Percentiles rank a stretch among this genome's conserved stretches.
These are phyloP conservation scores for Tetrahymena borealis DNA, from an alignment of 73 alveolate species.

Conservation along the genomic window DNA sequence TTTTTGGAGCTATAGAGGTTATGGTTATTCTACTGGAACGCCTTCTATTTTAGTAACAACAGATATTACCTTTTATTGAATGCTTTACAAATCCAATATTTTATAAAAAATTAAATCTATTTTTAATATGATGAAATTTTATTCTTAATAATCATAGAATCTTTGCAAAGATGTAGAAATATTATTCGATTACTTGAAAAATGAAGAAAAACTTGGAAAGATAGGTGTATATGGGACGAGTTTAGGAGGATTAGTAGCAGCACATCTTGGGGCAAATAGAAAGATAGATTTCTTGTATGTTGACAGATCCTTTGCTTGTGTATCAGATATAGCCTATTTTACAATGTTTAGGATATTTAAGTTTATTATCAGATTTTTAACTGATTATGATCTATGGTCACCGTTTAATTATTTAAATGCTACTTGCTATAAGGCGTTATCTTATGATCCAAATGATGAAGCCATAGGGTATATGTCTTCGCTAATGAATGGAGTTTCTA, in stretches of 20 bases:
- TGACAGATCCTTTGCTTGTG: neutral
- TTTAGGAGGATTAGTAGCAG: neutral
- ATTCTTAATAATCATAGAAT: neutral
- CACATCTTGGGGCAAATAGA: neutral
- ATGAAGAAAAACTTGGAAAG: neutral
- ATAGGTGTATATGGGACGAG: neutral
- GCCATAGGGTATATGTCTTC: neutral
- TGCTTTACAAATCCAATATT: too few relatives aligned
- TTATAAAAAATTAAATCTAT: too few relatives aligned
- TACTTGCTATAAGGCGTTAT: neutral
- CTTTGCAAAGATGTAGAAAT: neutral
- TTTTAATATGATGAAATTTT: too few relatives aligned
- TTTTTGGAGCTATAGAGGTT: neutral
- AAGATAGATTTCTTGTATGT: neutral
- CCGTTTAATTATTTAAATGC: neutral
- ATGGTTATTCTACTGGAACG: neutral
- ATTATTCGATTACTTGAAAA: neutral
- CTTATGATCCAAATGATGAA: neutral
- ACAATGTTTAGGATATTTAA: neutral
- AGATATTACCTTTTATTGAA: too few relatives aligned
- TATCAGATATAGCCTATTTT: neutral
- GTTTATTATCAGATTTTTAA: neutral
- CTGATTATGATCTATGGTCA: neutral
- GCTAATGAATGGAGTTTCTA: neutral
- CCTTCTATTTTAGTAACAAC: neutral